Percentiles rank a stretch among this genome's conserved stretches.
phyloP scores from a whole-genome alignment of 805 yeast genomes.

The Ogataea saltuana region DNA sequence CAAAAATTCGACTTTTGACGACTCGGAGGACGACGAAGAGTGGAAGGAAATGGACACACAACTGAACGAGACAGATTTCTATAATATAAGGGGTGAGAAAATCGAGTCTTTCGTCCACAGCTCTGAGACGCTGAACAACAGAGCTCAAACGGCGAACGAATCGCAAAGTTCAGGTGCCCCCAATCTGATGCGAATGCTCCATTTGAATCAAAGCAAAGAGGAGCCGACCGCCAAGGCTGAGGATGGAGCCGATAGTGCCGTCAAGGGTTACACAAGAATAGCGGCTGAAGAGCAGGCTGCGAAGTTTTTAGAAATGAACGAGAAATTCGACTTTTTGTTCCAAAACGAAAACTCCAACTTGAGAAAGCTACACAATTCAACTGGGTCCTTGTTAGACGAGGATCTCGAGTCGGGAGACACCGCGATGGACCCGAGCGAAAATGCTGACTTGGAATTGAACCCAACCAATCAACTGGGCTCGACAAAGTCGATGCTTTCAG shows the following conservation, averaged over 20 bases:
- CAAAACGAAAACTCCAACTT: conserved; percentile 36
- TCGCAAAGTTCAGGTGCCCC: not conserved
- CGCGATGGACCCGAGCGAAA: conserved; percentile 10
- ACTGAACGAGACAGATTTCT: conserved; percentile 66
- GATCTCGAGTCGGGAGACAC: conserved; percentile 14
- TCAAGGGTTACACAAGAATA: conserved; percentile 83
- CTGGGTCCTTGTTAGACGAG: conserved; percentile 20
- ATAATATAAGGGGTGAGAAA: conserved; percentile 75
- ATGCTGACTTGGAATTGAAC: conserved; percentile 39
- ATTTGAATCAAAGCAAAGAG: conserved; percentile 8
- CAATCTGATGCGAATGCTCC: conserved; percentile 7
- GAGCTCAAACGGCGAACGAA: conserved; percentile 2
- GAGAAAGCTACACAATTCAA: conserved; percentile 29
- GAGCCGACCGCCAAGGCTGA: conserved; percentile 4
- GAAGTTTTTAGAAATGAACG: conserved; percentile 54
- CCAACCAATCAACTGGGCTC: conserved; percentile 71
- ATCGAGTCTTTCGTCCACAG: conserved; percentile 42
- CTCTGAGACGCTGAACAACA: conserved; percentile 23
- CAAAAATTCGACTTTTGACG: conserved; percentile 15
- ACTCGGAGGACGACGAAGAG: conserved; percentile 40
- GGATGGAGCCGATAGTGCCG: conserved; percentile 42
- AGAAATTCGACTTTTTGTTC: conserved; percentile 54
- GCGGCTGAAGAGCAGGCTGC: conserved; percentile 85
- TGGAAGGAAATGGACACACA: conserved; percentile 92
- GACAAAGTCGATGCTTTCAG: conserved; percentile 78